These are phyloP conservation scores for Blastomyces gilchristii DNA, from an alignment of 2,329 filamentous ascomycete genomes.

Conservation along the genomic window DNA sequence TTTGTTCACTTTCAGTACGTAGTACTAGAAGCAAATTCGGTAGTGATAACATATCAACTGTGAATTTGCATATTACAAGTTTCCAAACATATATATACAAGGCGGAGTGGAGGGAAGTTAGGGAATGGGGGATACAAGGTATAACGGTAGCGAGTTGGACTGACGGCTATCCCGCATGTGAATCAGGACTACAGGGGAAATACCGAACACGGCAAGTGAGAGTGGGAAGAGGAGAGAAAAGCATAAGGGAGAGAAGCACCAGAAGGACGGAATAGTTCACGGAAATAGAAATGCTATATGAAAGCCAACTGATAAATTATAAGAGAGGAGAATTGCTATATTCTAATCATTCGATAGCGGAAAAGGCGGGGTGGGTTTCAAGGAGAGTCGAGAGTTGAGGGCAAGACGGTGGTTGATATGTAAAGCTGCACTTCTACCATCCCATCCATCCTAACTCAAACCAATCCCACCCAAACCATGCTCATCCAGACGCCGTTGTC, in stretches of 20 bases:
- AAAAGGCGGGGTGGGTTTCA: background rate
- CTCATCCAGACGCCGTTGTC: background rate
- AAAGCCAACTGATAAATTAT: background rate
- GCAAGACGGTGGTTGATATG: background rate
- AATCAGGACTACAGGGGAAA: background rate
- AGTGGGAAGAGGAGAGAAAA: background rate
- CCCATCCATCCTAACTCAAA: background rate
- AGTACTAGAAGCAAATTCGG: too few relatives aligned
- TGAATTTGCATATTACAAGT: too few relatives aligned
- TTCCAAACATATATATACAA: too few relatives aligned
- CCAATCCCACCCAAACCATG: background rate
- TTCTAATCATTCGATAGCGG: constrained; percentile 21
- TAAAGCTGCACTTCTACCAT: background rate
- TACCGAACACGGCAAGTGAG: too few relatives aligned
- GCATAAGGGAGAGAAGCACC: background rate
- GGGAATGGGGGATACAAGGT: background rate
- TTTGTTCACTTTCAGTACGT: too few relatives aligned
- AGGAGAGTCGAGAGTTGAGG: background rate
- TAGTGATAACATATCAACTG: too few relatives aligned
- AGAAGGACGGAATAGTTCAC: background rate
- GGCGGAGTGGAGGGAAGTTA: too few relatives aligned
- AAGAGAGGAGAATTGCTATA: constrained; percentile 34
- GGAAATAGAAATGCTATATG: background rate
- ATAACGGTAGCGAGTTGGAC: background rate
- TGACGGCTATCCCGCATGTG: background rate